Percentiles rank a stretch among this genome's conserved stretches.
phyloP scores from a whole-genome alignment of 345 rosid species.

The Lumnitzera racemosa region DNA sequence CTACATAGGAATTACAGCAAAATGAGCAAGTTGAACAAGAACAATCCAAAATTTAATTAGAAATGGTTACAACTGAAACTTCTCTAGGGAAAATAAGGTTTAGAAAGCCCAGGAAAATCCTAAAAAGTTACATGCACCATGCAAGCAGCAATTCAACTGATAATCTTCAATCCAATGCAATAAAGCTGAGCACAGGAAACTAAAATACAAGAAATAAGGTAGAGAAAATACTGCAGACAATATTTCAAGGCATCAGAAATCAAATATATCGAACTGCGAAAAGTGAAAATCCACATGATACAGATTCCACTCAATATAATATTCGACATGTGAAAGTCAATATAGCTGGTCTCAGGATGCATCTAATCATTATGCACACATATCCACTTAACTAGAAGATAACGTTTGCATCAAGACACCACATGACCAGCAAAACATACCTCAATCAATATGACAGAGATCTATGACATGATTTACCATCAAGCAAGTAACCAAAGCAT shows the following conservation, averaged over 20 bases:
- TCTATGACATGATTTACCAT: not conserved
- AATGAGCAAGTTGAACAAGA: too few species aligned
- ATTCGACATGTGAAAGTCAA: constrained; percentile 6
- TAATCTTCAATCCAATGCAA: too few species aligned
- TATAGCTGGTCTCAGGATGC: constrained; percentile 23
- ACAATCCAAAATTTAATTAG: too few species aligned
- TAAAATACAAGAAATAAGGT: not conserved
- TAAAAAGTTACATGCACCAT: too few species aligned
- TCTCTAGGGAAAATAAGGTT: too few species aligned
- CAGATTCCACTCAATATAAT: constrained; percentile 18
- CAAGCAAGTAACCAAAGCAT: not conserved
- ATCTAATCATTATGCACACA: constrained; percentile 9
- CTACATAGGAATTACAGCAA: too few species aligned
- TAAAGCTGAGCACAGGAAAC: constrained; percentile 1
- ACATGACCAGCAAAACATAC: constrained; percentile 15
- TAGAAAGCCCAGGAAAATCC: too few species aligned
- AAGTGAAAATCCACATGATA: constrained; percentile 8
- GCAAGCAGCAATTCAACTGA: too few species aligned
- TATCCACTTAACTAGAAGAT: not conserved
- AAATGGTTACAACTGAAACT: too few species aligned
- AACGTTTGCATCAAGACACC: constrained; percentile 12
- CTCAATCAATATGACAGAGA: not conserved
- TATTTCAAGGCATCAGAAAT: not conserved
- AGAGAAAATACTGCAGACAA: too few species aligned
- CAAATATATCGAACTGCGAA: constrained; percentile 14